Base-by-base conservation (phyloP, 1,139 yeast species). In the Scheffersomyces illinoinensis region DNA sequence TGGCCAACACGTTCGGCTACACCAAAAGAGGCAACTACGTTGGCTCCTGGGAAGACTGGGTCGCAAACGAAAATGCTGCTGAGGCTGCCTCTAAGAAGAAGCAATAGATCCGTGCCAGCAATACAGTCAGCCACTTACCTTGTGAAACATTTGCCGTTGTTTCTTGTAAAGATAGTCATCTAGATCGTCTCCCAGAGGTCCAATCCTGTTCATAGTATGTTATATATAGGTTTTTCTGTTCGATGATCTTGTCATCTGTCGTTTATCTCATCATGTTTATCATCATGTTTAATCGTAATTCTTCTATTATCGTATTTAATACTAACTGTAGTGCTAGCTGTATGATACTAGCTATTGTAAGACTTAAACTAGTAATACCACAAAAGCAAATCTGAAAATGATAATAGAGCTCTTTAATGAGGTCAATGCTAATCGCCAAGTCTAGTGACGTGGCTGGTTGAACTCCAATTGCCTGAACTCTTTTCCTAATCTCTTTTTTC, bases 41-140 rank as follows among this genome's bases (percentile, higher is more conserved):
- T 50, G 98, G 98, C 7, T 90, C 97, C 10, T 91, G 87, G 75
- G 87, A 85, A 68, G 98, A 93, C 73, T 93, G 98, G 98, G 77
- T 85, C 58, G 77, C 82, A 57, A 78, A 84, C 60, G 86, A 83
- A 66, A 71, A 62, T 60, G 51, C 51, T 20, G 51, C 51, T 17
- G 51, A 48, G n/a, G 51, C 51, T 21, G 51, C 51, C 14, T 21
- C 57, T 59, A 52, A 50, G 53, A 46, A 53, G 39, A 26, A 43
- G 23, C 43, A 33, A 14, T 33, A 33, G 43, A 8, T 33, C 43
- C 17, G 17, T 33, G 17, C 43, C 43, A 14, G 17, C 17, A 17
- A 33, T 17, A 33, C 43, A 33, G 5, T 33, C 17, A 12, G 10
- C 43, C 43, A 33, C 4, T 17, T 17, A 33, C 43, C 1, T 33